Conservation (phyloP, 2,329 filamentous ascomycete species). For the Ophiostoma australiae region DNA sequence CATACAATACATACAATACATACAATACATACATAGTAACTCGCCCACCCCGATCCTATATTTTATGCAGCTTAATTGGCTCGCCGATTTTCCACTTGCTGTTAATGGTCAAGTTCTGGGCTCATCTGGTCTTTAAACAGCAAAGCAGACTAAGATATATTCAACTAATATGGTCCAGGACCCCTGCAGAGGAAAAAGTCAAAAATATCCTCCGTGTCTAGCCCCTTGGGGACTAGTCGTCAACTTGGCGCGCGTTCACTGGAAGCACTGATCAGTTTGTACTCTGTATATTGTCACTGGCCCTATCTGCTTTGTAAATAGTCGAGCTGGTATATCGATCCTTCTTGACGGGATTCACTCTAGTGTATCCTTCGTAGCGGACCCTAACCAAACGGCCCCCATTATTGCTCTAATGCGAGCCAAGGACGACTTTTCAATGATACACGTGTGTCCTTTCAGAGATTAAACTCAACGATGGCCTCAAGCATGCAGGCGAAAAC, state of each 20-base stretch:
- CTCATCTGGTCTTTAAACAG: neutral
- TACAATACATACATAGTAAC: neutral
- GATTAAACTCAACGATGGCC: neutral
- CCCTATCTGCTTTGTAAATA: neutral
- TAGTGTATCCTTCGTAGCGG: neutral
- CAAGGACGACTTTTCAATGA: neutral
- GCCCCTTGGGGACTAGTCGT: neutral
- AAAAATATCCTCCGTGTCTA: conserved; percentile 11
- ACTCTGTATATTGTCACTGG: neutral
- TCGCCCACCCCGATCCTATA: conserved; percentile 9
- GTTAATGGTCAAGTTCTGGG: neutral
- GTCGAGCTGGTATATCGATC: neutral
- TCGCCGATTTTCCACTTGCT: neutral
- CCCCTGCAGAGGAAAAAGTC: neutral
- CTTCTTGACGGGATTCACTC: neutral
- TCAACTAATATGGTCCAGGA: neutral
- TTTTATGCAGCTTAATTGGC: conserved; percentile 11
- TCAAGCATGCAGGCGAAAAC: neutral
- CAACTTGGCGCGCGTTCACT: neutral
- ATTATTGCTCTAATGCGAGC: neutral
- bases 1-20: too few species aligned
- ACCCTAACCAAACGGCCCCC: neutral
- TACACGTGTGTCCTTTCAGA: neutral
- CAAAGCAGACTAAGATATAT: neutral
- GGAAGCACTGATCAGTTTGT: neutral